Percentiles rank a stretch among this genome's conserved stretches.
These are phyloP conservation scores for Linderniella brevidens DNA, from an alignment of 257 asterid species.

Conservation along the genomic window DNA sequence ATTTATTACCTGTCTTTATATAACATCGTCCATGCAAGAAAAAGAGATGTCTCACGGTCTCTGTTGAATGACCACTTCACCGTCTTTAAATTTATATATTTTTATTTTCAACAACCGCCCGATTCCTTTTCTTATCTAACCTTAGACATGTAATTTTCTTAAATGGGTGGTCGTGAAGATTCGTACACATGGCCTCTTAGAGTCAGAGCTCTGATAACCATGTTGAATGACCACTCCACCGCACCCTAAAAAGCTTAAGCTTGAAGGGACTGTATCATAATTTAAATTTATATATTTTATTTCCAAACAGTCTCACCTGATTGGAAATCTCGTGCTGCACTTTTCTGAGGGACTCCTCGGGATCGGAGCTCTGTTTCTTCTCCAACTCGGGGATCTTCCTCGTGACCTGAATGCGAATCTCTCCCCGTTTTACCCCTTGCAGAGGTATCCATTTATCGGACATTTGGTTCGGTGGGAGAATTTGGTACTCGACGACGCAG, in stretches of 20 bases:
- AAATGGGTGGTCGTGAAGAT: too few species aligned
- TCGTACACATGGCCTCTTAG: too few species aligned
- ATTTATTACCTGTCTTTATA: background rate
- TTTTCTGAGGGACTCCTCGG: conserved; percentile 40
- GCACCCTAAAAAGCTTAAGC: background rate
- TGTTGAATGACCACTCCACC: too few species aligned
- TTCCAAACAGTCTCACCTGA: conserved; percentile 30
- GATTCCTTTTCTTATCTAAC: too few species aligned
- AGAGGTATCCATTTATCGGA: conserved; percentile 94
- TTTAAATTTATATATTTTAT: background rate
- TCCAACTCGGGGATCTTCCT: conserved; percentile 56
- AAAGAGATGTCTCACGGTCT: background rate
- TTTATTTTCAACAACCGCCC: too few species aligned
- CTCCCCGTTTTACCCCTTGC: conserved; percentile 82
- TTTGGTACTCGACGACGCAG: conserved; percentile 74
- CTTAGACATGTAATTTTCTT: too few species aligned
- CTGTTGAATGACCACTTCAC: too few species aligned
- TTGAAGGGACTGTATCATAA: too few species aligned
- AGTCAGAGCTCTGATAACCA: too few species aligned
- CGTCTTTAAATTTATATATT: too few species aligned
- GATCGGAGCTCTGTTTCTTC: conserved; percentile 39
- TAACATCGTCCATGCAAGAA: background rate
- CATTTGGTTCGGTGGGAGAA: conserved; percentile 78
- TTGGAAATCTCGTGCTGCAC: conserved; percentile 39
- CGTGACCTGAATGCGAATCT: conserved; percentile 73